Evolutionary conservation across 352 stramenopile species (phyloP).

Genomic region (Lagenidium sp.): DNA sequence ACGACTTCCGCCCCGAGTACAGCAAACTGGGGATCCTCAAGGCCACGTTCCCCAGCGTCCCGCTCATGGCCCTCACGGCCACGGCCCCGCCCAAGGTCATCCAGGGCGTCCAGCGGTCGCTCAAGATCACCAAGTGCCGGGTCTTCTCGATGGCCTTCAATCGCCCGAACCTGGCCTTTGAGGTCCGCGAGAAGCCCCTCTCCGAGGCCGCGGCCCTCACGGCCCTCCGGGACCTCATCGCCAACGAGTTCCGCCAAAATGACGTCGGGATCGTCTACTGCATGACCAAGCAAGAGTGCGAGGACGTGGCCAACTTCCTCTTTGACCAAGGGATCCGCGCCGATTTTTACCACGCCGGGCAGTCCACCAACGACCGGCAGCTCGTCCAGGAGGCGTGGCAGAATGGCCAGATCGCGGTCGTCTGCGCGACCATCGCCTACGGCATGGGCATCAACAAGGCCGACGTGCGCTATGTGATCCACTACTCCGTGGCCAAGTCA

Average conservation of each 20-base stretch:
- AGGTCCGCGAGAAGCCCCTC: slow-evolving; percentile 65
- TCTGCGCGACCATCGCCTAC: slow-evolving; percentile 95
- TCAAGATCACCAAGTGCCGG: slow-evolving; percentile 56
- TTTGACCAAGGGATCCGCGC: slow-evolving; percentile 80
- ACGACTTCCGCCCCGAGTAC: slow-evolving; percentile 90
- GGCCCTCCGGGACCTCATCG: slow-evolving; percentile 39
- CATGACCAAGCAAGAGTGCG: slow-evolving; percentile 90
- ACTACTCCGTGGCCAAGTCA: slow-evolving; percentile 88
- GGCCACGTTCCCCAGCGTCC: slow-evolving; percentile 83
- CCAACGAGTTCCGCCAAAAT: slow-evolving; percentile 28
- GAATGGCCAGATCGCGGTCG: slow-evolving; percentile 75
- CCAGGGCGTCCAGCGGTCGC: slow-evolving; percentile 58
- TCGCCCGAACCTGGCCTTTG: slow-evolving; percentile 90
- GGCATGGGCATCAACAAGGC: slow-evolving; percentile 95
- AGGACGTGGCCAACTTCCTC: slow-evolving; percentile 88
- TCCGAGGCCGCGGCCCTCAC: slow-evolving; percentile 40
- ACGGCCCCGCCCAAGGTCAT: slow-evolving; percentile 85
- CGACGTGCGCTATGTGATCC: slow-evolving; percentile 90
- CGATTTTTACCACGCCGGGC: slow-evolving; percentile 90
- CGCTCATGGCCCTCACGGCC: slow-evolving; percentile 90
- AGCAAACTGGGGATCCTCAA: slow-evolving; percentile 89
- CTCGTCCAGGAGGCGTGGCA: slow-evolving; percentile 75
- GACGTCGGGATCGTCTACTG: slow-evolving; percentile 92
- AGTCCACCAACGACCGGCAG: slow-evolving; percentile 67
- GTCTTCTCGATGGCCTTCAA: slow-evolving; percentile 93